Percentiles rank a stretch among this genome's conserved stretches.
Conservation (phyloP, 164 flowering plant genomes). For the Nelumbo lutea region DNA sequence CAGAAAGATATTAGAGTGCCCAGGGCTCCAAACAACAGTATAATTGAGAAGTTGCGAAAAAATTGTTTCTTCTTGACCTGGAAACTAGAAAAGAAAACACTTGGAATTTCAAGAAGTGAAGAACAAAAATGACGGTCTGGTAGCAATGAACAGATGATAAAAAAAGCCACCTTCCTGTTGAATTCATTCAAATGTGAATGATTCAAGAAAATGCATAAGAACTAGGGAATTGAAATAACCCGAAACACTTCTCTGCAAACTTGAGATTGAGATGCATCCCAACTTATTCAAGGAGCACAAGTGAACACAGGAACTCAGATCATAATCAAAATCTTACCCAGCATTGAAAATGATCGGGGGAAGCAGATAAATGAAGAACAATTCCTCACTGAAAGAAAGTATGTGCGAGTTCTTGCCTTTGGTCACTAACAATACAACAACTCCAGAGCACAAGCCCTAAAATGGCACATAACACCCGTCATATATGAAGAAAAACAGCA, state of each 20-base stretch:
- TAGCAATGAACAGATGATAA: too few relatives aligned
- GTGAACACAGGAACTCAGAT: not conserved
- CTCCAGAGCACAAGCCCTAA: slow-evolving; percentile 58
- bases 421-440: slow-evolving; percentile 40
- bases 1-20: slow-evolving; percentile 56
- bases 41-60: slow-evolving; percentile 49
- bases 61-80: slow-evolving; percentile 67
- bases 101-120: not conserved
- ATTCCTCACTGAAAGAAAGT: slow-evolving; percentile 44
- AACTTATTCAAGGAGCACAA: not conserved
- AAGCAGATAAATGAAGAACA: slow-evolving; percentile 62
- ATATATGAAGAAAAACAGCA: not conserved
- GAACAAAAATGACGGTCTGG: not conserved
- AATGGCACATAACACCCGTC: not conserved
- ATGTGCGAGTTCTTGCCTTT: slow-evolving; percentile 36
- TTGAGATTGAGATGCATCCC: not conserved
- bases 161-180: too few relatives aligned
- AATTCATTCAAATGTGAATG: too few relatives aligned
- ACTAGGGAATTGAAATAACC: not conserved
- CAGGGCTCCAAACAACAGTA: slow-evolving; percentile 46
- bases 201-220: too few relatives aligned
- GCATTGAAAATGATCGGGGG: slow-evolving; percentile 75
- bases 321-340: slow-evolving; percentile 32
- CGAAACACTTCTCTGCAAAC: not conserved
- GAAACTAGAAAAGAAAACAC: slow-evolving; percentile 27